Percentiles rank a stretch among this genome's conserved stretches.
Evolutionary conservation across 2,329 filamentous ascomycete genomes (phyloP).

Genomic region (Botrytis medusae): DNA sequence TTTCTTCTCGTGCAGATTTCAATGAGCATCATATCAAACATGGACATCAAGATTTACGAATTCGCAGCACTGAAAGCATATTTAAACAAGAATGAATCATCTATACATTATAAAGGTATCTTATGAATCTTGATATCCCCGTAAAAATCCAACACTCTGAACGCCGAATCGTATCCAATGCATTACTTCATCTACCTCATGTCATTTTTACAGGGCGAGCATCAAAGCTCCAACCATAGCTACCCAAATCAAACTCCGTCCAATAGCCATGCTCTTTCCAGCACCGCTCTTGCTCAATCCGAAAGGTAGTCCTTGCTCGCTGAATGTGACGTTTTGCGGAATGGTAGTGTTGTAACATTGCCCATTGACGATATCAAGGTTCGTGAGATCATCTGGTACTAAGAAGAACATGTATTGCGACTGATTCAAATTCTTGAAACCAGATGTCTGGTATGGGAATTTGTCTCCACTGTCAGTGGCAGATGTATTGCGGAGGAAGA

Average conservation of each 20-base stretch:
- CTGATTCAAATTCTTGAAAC: constrained; percentile 66
- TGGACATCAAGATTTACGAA: background rate
- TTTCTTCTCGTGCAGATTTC: too few species aligned
- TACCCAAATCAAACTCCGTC: background rate
- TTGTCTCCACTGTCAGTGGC: constrained; percentile 65
- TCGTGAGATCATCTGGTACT: constrained; percentile 65
- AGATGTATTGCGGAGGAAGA: constrained; percentile 72
- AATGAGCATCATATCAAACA: background rate
- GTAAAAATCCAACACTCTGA: background rate
- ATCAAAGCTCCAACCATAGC: background rate
- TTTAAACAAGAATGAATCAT: background rate
- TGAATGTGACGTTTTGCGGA: constrained; percentile 70
- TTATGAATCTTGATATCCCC: background rate
- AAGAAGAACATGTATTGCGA: constrained; percentile 78
- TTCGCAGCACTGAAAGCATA: background rate
- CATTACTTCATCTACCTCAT: constrained; percentile 8
- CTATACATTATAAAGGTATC: constrained; percentile 2
- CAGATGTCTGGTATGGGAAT: constrained; percentile 74
- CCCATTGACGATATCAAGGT: constrained; percentile 65
- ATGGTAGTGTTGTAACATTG: constrained; percentile 66
- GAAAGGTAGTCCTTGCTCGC: constrained; percentile 59
- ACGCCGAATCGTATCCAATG: constrained; percentile 12
- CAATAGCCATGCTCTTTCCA: background rate
- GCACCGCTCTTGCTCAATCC: constrained; percentile 35
- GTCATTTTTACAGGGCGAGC: background rate